Conservation (phyloP, 179 eudicot species). For the Patellifolia procumbens region DNA sequence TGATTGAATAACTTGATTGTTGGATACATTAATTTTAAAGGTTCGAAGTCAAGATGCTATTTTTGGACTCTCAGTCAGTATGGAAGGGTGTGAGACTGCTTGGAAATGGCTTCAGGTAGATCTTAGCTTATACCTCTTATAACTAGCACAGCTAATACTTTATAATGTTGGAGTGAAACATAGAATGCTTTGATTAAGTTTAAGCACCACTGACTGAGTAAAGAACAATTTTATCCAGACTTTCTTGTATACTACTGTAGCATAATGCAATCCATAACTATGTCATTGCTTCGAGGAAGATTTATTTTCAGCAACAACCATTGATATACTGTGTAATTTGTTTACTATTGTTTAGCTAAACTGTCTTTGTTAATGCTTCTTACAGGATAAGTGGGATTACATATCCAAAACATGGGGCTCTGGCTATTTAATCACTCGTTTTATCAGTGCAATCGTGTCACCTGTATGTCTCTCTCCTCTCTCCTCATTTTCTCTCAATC, state of each 20-base stretch:
- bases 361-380: conserved; percentile 7
- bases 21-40: conserved; percentile 30
- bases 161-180: not conserved
- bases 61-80: conserved; percentile 61
- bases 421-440: conserved; percentile 70
- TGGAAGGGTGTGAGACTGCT: conserved; percentile 78
- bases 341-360: not conserved
- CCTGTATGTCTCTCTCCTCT: conserved; percentile 51
- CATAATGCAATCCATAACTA: not conserved
- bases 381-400: conserved; percentile 87
- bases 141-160: not conserved
- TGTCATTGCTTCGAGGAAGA: not conserved
- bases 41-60: conserved; percentile 93
- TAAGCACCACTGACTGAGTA: not conserved
- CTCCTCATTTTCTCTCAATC: conserved; percentile 12
- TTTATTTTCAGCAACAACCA: not conserved
- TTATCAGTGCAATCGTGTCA: conserved; percentile 71
- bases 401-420: conserved; percentile 75
- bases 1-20: conserved; percentile 1
- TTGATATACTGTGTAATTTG: not conserved
- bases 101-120: conserved; percentile 94
- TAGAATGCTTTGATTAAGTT: not conserved
- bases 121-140: not conserved
- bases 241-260: not conserved
- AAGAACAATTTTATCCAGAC: not conserved